Evolutionary conservation across 495 filamentous ascomycete genomes (phyloP).

Genomic region (Talaromyces wortmannii): DNA sequence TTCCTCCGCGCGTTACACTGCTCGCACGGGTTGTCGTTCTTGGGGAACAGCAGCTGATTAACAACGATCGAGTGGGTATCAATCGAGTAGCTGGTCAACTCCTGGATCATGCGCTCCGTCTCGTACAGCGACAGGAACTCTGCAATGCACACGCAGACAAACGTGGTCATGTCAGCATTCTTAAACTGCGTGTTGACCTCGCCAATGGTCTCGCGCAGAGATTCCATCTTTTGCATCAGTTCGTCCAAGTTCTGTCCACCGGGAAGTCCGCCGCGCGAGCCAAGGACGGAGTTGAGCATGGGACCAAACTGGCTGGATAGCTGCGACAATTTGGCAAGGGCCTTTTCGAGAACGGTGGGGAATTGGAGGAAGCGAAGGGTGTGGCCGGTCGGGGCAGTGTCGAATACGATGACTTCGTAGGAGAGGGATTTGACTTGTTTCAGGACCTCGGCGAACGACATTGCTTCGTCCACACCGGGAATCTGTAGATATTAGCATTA

Average conservation of each 20-base stretch:
- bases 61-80: constrained; percentile 97
- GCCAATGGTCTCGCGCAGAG: constrained; percentile 81
- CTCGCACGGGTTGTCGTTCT: constrained; percentile 77
- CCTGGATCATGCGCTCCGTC: constrained; percentile 99
- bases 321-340: constrained; percentile 91
- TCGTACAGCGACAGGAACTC: constrained; percentile 97
- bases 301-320: constrained; percentile 91
- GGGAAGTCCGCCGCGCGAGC: constrained; percentile 74
- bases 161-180: constrained; percentile 90
- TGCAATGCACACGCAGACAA: constrained; percentile 97
- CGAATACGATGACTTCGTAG: constrained; percentile 98
- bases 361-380: constrained; percentile 99
- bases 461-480: constrained; percentile 96
- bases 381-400: constrained; percentile 98
- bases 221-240: constrained; percentile 89
- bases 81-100: constrained; percentile 86
- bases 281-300: constrained; percentile 89
- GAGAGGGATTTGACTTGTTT: constrained; percentile 99
- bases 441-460: constrained; percentile 98
- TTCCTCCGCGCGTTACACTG: constrained; percentile 92
- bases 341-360: constrained; percentile 96
- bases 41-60: constrained; percentile 94
- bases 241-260: constrained; percentile 87
- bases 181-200: constrained; percentile 99
- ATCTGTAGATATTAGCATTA: constrained; percentile 52